Conservation (phyloP, 2,329 filamentous ascomycete genomes). For the Penicillium italicum region DNA sequence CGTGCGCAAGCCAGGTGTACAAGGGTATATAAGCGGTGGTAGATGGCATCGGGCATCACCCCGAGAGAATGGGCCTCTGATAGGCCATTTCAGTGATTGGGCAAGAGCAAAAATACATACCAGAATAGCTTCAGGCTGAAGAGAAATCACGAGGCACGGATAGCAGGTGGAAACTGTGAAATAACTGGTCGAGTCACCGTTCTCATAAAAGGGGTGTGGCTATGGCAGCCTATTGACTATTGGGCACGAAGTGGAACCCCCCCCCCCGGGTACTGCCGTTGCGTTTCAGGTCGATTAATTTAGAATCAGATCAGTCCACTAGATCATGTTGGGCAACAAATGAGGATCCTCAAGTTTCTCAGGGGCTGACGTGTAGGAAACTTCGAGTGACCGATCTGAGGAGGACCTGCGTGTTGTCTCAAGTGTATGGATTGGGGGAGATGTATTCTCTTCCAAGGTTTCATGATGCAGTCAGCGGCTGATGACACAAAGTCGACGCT, state of each 20-base stretch:
- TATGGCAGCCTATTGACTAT: conserved; percentile 5
- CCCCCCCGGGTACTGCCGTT: conserved; percentile 6
- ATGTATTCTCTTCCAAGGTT: neutral
- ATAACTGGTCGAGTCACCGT: conserved; percentile 1
- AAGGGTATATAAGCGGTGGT: conserved; percentile 22
- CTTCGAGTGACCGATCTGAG: neutral
- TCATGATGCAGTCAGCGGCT: conserved; percentile 8
- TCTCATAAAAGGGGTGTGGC: conserved; percentile 5
- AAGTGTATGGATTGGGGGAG: neutral
- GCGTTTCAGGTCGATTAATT: conserved; percentile 8
- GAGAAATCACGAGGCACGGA: conserved; percentile 7
- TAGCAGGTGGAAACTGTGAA: conserved; percentile 13
- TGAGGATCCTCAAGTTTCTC: neutral
- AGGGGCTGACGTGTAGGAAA: conserved; percentile 1
- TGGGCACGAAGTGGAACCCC: conserved; percentile 10
- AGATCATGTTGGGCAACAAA: conserved; percentile 7
- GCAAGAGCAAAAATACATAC: conserved; percentile 14
- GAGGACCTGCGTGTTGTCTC: neutral
- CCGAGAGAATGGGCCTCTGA: conserved; percentile 14
- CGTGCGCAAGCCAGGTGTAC: conserved; percentile 10
- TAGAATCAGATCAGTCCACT: conserved; percentile 4
- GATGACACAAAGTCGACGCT: conserved; percentile 2
- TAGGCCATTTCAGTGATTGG: conserved; percentile 23
- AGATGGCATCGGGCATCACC: conserved; percentile 24
- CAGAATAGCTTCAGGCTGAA: conserved; percentile 22